These are phyloP conservation scores for Cyberlindnera xylosilytica DNA, from an alignment of 805 yeast genomes.

Conservation along the genomic window DNA sequence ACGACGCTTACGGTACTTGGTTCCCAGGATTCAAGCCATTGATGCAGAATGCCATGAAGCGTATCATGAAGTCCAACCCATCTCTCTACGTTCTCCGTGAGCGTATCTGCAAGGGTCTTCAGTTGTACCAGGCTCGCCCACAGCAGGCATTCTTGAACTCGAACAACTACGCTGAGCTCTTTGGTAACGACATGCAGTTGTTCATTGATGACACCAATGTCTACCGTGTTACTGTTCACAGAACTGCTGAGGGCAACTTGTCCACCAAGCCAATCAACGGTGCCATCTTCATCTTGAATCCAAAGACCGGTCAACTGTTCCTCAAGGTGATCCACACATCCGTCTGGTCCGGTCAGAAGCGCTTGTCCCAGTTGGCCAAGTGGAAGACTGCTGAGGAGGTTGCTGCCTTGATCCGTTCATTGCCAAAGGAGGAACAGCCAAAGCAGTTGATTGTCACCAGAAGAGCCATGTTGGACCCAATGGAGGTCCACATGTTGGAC, in stretches of 20 bases:
- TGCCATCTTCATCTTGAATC: constrained; percentile 84
- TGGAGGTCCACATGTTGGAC: constrained; percentile 95
- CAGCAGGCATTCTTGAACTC: constrained; percentile 90
- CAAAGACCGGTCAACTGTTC: constrained; percentile 86
- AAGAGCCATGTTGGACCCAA: constrained; percentile 88
- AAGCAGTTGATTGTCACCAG: constrained; percentile 87
- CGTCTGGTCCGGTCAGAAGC: constrained; percentile 96
- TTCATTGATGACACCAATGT: constrained; percentile 94
- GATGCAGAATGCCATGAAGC: constrained; percentile 87
- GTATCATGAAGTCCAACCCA: constrained; percentile 93
- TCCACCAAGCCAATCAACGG: constrained; percentile 94
- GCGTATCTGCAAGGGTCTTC: constrained; percentile 90
- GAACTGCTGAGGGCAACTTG: constrained; percentile 88
- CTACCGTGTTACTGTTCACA: constrained; percentile 87
- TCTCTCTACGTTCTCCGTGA: constrained; percentile 89
- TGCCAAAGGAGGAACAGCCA: constrained; percentile 94
- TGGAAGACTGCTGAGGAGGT: constrained; percentile 99
- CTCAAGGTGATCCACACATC: constrained; percentile 89
- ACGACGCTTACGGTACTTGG: constrained; percentile 97
- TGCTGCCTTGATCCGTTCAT: constrained; percentile 81
- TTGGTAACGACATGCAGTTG: constrained; percentile 77
- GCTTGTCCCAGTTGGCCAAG: constrained; percentile 88
- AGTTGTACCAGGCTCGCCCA: constrained; percentile 88
- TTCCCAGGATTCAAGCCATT: constrained; percentile 90
- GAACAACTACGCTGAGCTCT: constrained; percentile 84